Evolutionary conservation across 2,329 filamentous ascomycete genomes (phyloP), one percentile per base, ranked within the genome.

Genomic region (Trichoderma citrinoviride): DNA sequence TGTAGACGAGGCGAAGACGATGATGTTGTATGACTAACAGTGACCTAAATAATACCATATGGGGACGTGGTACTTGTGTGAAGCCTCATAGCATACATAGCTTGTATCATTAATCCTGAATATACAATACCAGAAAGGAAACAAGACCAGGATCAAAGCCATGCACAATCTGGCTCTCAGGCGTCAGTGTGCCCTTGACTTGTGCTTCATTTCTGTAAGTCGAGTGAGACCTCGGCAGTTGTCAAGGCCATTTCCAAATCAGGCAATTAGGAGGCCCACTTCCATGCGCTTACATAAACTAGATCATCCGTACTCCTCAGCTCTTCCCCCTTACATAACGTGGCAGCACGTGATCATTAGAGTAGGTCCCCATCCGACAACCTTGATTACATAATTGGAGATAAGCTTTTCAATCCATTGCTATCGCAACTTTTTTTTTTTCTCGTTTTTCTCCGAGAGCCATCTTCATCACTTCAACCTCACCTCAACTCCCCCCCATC

Each of bases 401-500:
- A 64, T 64, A 64, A 64, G 61, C 53, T 57, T 49, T 44, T 41
- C 44, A 41, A 33, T 10, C 17, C 53, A 23, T 37, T 33, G 49
- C 53, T 64, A 64, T 64, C 61, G 46, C 33, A 21, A 64, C n/a
- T n/a, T 21, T 61, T 61, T 61, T 61, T 61, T 61, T 61, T 54
- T 61, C 21, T 61, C 19, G 15, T 61, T 60, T 21, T 57, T 33
- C 29, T 50, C n/a, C 21, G 53, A 41, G 49, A 19, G 49, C n/a
- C 21, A 62, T 37, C n/a, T 65, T 33, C 29, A 33, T 33, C 40
- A 49, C 41, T 49, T 49, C 29, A 44, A 33, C 50, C 54, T 43
- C 44, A n/a, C 46, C 57, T 50, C 69, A 67, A 65, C 65, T 64
- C 37, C 27, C 63, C 73, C 60, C 12, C 46, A 61, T 65, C 6